Evolutionary conservation across 1,284 basidiomycete genomes (phyloP), one percentile per base, ranked within the genome.

Genomic region (Kalmanozyma brasiliensis): DNA sequence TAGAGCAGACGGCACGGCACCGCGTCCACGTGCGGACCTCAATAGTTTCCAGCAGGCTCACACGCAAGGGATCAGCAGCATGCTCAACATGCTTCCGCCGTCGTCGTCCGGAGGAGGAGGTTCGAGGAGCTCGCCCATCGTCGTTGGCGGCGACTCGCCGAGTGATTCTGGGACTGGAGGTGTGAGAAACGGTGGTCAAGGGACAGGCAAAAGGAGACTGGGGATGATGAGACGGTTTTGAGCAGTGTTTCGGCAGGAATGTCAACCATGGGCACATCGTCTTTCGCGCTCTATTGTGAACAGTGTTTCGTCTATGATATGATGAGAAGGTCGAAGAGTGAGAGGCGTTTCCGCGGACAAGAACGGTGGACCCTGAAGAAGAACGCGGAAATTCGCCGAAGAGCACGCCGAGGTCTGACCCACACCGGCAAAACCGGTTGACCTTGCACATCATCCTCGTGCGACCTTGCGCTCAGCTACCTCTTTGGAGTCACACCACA

Each of bases 11-110:
- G 60, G 59, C 6, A 61, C 61, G 4, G 66, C 56, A 10, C 63
- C 62, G 0, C 37, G 67, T 11, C 67, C 60, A 1, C 41, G 59
- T 16, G 73, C 73, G 1, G 69, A 68, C 24, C 52, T 74, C 26
- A 64, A 47, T 38, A 72, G 68, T 38, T 74, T 74, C 30, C 68
- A 72, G 22, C 58, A 71, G 40, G 63, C 58, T 29, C 62, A 71
- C 42, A 49, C 53, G 8, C 36, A 52, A 7, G 44, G 58, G 8
- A 52, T 71, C 16, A 59, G 29, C 32, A 66, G 48, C 19, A 52
- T 71, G 2, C 24, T 66, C 16, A 53, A 49, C 17, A 53, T 71
- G 44, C 23, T 71, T 1, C 62, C 62, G 4, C 41, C 53, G 8
- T 43, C 36, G 8, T 14, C 35, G 2, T 33, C 37, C 17, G 41